phyloP scores from a whole-genome alignment of 345 rosid species.

The Raphanus sativus region DNA sequence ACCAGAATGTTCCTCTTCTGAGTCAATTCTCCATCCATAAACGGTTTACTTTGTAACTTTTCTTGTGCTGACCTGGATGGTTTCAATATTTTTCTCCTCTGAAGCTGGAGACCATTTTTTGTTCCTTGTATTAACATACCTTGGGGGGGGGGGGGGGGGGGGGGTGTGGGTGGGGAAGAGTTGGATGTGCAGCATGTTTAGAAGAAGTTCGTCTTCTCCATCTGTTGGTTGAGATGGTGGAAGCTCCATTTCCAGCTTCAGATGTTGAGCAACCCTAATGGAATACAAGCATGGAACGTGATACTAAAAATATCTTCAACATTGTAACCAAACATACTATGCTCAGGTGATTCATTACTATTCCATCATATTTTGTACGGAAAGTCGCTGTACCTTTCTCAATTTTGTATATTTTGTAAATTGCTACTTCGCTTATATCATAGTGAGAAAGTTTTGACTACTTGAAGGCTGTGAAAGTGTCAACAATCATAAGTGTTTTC shows the following conservation, averaged over 20 bases:
- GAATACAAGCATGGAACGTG: slow-evolving; percentile 2
- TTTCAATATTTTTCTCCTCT: neutral
- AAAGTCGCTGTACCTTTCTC: neutral
- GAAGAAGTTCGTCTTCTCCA: neutral
- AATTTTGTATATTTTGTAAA: neutral
- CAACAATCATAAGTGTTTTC: too few relatives aligned
- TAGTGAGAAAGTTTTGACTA: slow-evolving; percentile 10
- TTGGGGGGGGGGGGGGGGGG: too few relatives aligned
- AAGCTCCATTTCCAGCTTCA: slow-evolving; percentile 4
- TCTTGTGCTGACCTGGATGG: slow-evolving; percentile 7
- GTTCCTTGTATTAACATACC: neutral
- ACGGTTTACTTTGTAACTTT: neutral
- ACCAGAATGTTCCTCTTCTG: slow-evolving; percentile 32
- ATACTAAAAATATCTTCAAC: slow-evolving; percentile 6
- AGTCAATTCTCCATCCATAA: neutral
- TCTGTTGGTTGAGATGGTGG: slow-evolving; percentile 8
- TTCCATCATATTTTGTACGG: neutral
- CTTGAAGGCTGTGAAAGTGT: slow-evolving; percentile 8
- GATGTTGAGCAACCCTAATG: slow-evolving; percentile 2
- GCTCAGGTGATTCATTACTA: neutral
- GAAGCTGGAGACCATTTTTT: neutral
- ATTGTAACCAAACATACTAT: slow-evolving; percentile 7
- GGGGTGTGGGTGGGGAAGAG: neutral
- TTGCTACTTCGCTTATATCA: neutral
- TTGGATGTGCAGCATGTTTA: neutral